Percentiles rank a stretch among this genome's conserved stretches.
Evolutionary conservation across 192 early-diverging fungal species (phyloP).

Genomic region (Lobosporangium transversale): DNA sequence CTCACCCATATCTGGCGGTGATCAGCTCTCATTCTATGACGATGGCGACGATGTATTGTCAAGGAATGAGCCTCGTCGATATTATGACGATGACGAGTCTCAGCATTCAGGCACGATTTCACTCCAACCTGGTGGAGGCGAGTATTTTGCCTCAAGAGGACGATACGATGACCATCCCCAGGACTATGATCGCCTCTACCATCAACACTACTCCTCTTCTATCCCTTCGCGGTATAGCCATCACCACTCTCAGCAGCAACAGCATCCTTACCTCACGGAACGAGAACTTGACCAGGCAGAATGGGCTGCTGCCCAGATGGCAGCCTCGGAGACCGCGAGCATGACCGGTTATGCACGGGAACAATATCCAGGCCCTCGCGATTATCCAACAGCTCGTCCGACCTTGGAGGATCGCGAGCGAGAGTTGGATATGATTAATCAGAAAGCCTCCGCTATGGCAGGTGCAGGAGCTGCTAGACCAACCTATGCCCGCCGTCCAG

Average conservation of each 20-base stretch:
- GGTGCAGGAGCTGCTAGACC: conserved; percentile 11
- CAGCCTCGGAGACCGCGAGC: conserved; percentile 6
- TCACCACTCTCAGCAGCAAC: background rate
- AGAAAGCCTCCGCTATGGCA: conserved; percentile 11
- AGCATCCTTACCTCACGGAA: background rate
- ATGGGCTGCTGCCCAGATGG: conserved; percentile 14
- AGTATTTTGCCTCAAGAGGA: conserved; percentile 13
- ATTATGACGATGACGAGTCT: conserved; percentile 42
- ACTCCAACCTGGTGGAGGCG: conserved; percentile 7
- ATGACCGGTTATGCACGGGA: conserved; percentile 32
- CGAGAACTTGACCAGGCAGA: conserved; percentile 32
- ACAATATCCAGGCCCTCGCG: conserved; percentile 37
- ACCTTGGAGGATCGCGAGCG: conserved; percentile 45
- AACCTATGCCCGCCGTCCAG: conserved; percentile 16
- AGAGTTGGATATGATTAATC: conserved; percentile 27
- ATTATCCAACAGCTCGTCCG: conserved; percentile 21
- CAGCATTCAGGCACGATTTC: conserved; percentile 41
- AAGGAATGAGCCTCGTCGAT: conserved; percentile 1
- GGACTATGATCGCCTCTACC: conserved; percentile 27
- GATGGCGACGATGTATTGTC: conserved; percentile 31
- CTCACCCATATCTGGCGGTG: conserved; percentile 30
- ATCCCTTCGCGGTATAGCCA: conserved; percentile 18
- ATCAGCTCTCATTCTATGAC: conserved; percentile 30
- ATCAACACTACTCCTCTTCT: conserved; percentile 34
- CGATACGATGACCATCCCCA: conserved; percentile 42